Conservation (phyloP, 2,329 filamentous ascomycete species). For the Emericellopsis atlantica region DNA sequence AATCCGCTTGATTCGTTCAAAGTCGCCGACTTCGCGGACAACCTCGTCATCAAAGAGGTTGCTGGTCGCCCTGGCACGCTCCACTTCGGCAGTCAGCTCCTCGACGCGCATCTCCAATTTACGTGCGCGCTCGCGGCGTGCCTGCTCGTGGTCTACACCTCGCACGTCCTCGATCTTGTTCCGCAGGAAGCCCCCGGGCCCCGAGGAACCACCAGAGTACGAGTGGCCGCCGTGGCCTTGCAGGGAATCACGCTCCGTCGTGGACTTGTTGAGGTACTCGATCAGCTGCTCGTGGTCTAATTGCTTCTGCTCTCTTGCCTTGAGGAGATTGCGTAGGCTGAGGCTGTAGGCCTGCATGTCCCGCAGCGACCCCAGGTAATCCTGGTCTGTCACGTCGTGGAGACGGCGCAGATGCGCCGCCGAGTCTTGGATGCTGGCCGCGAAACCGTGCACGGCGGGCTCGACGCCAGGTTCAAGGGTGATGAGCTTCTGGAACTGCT, state of each 20-base stretch:
- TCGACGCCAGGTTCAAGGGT: conserved; percentile 81
- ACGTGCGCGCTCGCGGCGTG: conserved; percentile 71
- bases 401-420: conserved; percentile 66
- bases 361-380: conserved; percentile 82
- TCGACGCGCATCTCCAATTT: conserved; percentile 90
- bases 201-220: conserved; percentile 30
- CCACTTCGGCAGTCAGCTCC: conserved; percentile 79
- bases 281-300: conserved; percentile 93
- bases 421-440: conserved; percentile 73
- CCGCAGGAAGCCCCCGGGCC: conserved; percentile 76
- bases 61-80: conserved; percentile 71
- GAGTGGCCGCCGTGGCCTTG: conserved; percentile 58
- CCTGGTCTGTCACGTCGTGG: conserved; percentile 85
- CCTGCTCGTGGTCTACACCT: conserved; percentile 91
- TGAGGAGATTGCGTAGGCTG: conserved; percentile 78
- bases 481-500: conserved; percentile 90
- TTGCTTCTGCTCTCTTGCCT: conserved; percentile 92
- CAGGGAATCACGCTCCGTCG: conserved; percentile 71
- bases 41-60: conserved; percentile 96
- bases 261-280: conserved; percentile 88
- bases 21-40: conserved; percentile 82
- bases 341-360: conserved; percentile 93
- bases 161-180: conserved; percentile 94
- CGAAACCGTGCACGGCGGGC: conserved; percentile 70
- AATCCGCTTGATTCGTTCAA: conserved; percentile 89